Percentiles rank a stretch among this genome's conserved stretches.
Conservation (phyloP, 116 monocot species). For the Posidonia oceanica region DNA sequence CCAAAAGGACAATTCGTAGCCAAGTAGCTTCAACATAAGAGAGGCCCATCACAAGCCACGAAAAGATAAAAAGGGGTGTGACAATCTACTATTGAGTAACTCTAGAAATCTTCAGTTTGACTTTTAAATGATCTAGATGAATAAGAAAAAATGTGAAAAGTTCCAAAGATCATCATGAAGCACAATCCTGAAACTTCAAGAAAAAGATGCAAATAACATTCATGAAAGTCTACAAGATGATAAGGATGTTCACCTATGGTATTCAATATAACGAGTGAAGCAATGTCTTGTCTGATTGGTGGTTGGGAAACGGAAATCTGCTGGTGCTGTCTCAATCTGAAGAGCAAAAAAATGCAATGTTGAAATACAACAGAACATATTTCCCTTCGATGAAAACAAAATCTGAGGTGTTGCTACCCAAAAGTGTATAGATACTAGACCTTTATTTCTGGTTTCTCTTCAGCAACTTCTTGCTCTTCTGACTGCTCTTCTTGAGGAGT, state of each 20-base stretch:
- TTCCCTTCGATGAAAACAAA: not conserved
- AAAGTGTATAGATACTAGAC: constrained; percentile 10
- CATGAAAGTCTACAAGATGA: not conserved
- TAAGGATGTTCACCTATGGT: constrained; percentile 28
- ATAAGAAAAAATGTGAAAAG: no score
- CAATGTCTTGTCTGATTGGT: constrained; percentile 80
- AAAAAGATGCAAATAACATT: not conserved
- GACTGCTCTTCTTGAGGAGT: constrained; percentile 12
- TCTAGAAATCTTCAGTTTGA: not conserved
- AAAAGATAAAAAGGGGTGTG: not conserved
- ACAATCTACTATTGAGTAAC: not conserved
- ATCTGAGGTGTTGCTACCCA: not conserved
- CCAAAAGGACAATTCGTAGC: no score
- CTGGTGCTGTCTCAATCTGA: constrained; percentile 61
- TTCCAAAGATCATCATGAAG: no score
- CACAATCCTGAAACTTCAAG: no score
- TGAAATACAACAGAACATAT: not conserved
- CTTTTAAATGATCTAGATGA: no score
- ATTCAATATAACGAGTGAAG: constrained; percentile 64
- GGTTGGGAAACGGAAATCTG: constrained; percentile 71
- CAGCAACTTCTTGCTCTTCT: constrained; percentile 18
- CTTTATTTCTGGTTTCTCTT: constrained; percentile 51
- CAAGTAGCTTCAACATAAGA: no score
- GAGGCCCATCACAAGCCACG: no score
- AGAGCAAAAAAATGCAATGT: not conserved